These are phyloP conservation scores for Neurospora cerealis DNA, from an alignment of 495 filamentous ascomycete species.

Conservation along the genomic window DNA sequence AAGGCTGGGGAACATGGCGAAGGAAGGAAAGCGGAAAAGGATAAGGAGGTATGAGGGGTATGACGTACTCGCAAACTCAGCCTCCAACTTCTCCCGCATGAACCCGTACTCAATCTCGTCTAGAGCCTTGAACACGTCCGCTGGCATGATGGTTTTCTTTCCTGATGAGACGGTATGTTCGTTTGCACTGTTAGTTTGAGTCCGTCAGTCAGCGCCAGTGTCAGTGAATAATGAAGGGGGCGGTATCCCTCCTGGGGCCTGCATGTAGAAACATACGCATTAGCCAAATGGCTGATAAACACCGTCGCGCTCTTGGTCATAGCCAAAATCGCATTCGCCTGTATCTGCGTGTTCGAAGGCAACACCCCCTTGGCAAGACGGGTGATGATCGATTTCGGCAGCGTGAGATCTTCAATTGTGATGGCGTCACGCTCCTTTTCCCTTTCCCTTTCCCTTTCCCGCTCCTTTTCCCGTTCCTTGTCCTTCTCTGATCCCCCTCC, in stretches of 20 bases:
- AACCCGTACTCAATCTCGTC: constrained; percentile 74
- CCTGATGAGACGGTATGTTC: constrained; percentile 53
- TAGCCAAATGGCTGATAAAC: constrained; percentile 83
- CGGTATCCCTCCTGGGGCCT: neutral
- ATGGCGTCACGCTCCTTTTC: constrained; percentile 23
- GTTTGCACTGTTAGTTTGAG: constrained; percentile 51
- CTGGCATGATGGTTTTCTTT: constrained; percentile 78
- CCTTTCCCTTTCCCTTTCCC: constrained; percentile 15
- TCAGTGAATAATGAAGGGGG: neutral
- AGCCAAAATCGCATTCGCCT: constrained; percentile 84
- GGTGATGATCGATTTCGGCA: constrained; percentile 89
- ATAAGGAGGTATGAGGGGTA: neutral
- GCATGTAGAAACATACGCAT: constrained; percentile 50
- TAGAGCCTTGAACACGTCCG: constrained; percentile 75
- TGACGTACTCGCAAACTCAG: constrained; percentile 48
- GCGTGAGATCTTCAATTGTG: constrained; percentile 63
- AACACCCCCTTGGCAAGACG: constrained; percentile 92
- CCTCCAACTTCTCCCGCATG: constrained; percentile 55
- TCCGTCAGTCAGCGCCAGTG: neutral
- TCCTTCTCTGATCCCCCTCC: constrained; percentile 13
- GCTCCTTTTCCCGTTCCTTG: constrained; percentile 12
- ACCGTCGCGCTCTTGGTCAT: constrained; percentile 90
- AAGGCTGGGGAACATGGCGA: neutral
- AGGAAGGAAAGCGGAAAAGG: neutral
- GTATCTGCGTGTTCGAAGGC: constrained; percentile 89